Conservation (phyloP, 2,329 filamentous ascomycete species). For the Didymellaceae sp. region DNA sequence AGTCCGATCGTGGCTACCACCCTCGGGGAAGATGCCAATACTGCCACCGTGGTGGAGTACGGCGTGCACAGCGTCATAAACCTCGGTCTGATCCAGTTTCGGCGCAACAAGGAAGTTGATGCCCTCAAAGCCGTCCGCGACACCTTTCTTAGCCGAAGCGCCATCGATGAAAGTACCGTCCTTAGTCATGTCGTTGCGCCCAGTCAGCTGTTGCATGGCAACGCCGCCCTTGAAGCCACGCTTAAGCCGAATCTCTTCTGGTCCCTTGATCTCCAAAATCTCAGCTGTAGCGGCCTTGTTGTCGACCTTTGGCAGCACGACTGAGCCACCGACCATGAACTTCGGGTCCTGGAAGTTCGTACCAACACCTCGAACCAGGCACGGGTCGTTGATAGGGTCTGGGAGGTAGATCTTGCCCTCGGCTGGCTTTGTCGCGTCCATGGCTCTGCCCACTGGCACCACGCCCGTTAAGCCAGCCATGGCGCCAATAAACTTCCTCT, state of each 20-base stretch:
- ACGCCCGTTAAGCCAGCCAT: constrained; percentile 84
- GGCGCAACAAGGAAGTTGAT: constrained; percentile 87
- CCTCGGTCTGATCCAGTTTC: constrained; percentile 90
- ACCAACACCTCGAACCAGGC: constrained; percentile 77
- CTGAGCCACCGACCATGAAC: constrained; percentile 69
- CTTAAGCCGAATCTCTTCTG: constrained; percentile 84
- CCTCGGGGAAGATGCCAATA: constrained; percentile 96
- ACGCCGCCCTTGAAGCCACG: constrained; percentile 82
- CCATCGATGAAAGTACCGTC: constrained; percentile 67
- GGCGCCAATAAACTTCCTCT: constrained; percentile 86
- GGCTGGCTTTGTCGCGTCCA: constrained; percentile 84
- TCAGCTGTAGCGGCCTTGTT: constrained; percentile 82
- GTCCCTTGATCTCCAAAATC: constrained; percentile 79
- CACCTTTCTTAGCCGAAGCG: constrained; percentile 60
- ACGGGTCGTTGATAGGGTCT: constrained; percentile 84
- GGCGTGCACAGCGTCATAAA: constrained; percentile 92
- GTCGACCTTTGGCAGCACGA: constrained; percentile 86
- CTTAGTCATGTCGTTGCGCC: constrained; percentile 73
- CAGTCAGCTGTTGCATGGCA: constrained; percentile 81
- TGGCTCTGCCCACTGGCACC: constrained; percentile 89
- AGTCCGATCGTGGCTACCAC: constrained; percentile 92
- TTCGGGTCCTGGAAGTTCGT: constrained; percentile 76
- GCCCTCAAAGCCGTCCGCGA: constrained; percentile 68
- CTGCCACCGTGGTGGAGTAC: constrained; percentile 83
- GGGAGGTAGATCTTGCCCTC: constrained; percentile 85